Evolutionary conservation across 2,329 filamentous ascomycete genomes (phyloP), one percentile per base, ranked within the genome.

Genomic region (Fusarium floridanum): DNA sequence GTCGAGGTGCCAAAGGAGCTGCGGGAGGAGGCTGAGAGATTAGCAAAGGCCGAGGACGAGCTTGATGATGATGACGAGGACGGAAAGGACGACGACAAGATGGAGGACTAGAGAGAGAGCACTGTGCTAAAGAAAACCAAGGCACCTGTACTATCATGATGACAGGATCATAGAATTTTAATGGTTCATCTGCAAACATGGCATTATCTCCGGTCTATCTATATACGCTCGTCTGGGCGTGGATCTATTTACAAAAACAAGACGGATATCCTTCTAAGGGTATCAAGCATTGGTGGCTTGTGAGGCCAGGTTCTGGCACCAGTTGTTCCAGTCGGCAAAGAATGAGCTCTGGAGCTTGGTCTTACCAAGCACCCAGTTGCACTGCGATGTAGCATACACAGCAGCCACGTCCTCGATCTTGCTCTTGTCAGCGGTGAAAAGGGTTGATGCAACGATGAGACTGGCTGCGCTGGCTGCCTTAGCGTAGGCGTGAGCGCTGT

Each of bases 1-100:
- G 90, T 96, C 84, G 95, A 97, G 85, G 97, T 99, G 68, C 97
- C 97, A 67, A 95, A 94, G 87, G 93, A 95, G 76, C 85, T 99
- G 79, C 88, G 92, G 68, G 95, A 98, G 83, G 96, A 98, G 87
- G 97, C 97, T 16, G 95, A 98, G 88, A 92, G 91, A 83, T 90
- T 96, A 85, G 97, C 97, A 61, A 97, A 97, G 91, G 95, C 94
- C 85, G 91, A 94, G 63, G 87, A 98, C 78, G 95, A 97, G 79
- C 93, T 91, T 32, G 95, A 98, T 27, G 95, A 97, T 72, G 80
- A 81, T 61, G 94, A 97, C 17, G 92, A 94, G 67, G 87, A 89
- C 71, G 86, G 88, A 69, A 88, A 90, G 81, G 92, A 94, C 65
- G 87, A 89, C 34, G 93, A 95, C 80, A 95, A 94, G 88, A 98